phyloP scores from a whole-genome alignment of 2,329 filamentous ascomycete genomes.

The Mollisia scopiformis region DNA sequence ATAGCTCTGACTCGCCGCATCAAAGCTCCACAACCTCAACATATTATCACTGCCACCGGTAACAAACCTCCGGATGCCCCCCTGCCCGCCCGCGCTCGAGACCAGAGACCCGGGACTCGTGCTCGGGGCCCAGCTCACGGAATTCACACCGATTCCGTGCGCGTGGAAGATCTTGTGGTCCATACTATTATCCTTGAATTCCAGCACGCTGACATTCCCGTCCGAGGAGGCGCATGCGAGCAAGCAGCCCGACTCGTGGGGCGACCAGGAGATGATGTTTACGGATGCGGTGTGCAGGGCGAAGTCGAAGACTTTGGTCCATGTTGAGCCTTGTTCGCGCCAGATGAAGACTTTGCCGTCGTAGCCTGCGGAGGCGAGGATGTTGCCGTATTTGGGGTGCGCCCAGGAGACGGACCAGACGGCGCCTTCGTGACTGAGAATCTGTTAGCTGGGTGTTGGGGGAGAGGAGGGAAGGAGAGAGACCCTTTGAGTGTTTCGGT shows the following conservation, averaged over 20 bases:
- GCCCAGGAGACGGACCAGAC: constrained; percentile 99
- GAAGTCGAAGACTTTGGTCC: constrained; percentile 91
- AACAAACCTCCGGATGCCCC: constrained; percentile 79
- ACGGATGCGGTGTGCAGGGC: constrained; percentile 93
- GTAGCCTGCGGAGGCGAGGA: constrained; percentile 92
- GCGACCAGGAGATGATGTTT: constrained; percentile 97
- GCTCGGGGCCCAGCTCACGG: constrained; percentile 91
- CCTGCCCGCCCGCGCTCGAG: constrained; percentile 65
- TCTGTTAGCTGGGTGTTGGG: constrained; percentile 21
- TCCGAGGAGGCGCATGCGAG: constrained; percentile 94
- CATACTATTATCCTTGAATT: constrained; percentile 96
- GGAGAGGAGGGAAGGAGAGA: not conserved
- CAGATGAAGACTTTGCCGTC: constrained; percentile 99
- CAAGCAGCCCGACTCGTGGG: constrained; percentile 91
- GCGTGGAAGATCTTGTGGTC: constrained; percentile 87
- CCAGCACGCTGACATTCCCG: constrained; percentile 89
- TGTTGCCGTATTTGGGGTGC: constrained; percentile 97
- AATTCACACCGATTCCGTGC: constrained; percentile 93
- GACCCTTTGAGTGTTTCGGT: constrained; percentile 90
- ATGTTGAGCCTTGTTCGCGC: constrained; percentile 78
- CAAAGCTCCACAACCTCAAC: constrained; percentile 91
- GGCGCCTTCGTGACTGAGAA: constrained; percentile 83
- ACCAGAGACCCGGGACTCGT: constrained; percentile 83
- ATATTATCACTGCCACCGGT: constrained; percentile 94
- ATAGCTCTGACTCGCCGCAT: constrained; percentile 62